Evolutionary conservation across 75 land plant species (phyloP).

Genomic region (Pinus tabuliformis): DNA sequence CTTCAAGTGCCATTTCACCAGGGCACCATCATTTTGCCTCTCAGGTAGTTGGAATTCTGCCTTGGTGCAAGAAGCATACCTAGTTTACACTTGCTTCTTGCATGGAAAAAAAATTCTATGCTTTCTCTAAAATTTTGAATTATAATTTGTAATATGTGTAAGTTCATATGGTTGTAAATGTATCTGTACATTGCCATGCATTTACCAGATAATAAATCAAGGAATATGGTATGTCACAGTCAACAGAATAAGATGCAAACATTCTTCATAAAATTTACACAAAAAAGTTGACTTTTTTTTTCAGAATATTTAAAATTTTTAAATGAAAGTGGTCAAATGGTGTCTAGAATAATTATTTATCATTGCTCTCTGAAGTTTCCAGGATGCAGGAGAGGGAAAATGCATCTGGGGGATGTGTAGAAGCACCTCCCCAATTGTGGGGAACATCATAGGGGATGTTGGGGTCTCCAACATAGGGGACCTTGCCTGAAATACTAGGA

Average conservation of each 20-base stretch:
- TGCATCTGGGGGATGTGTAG: no score
- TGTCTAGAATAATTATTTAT: no score
- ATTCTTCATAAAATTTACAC: no score
- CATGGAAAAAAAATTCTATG: not conserved
- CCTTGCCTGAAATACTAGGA: no score
- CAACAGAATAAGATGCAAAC: not conserved
- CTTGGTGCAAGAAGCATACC: not conserved
- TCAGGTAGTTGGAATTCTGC: constrained; percentile 33
- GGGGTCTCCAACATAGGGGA: no score
- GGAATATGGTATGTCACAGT: not conserved
- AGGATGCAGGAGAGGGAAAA: no score
- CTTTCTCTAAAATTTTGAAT: not conserved
- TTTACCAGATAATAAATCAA: not conserved
- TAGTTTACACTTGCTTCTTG: not conserved
- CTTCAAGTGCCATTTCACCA: constrained; percentile 73
- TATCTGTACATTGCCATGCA: not conserved
- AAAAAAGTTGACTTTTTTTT: no score
- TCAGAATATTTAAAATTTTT: no score
- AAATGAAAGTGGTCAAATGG: no score
- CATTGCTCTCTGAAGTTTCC: no score
- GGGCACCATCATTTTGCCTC: constrained; percentile 72
- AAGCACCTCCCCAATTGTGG: no score
- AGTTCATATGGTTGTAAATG: not conserved
- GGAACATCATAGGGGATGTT: no score
- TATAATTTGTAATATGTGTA: not conserved